phyloP scores from a whole-genome alignment of 345 rosid species.

The Cardamine occulta region DNA sequence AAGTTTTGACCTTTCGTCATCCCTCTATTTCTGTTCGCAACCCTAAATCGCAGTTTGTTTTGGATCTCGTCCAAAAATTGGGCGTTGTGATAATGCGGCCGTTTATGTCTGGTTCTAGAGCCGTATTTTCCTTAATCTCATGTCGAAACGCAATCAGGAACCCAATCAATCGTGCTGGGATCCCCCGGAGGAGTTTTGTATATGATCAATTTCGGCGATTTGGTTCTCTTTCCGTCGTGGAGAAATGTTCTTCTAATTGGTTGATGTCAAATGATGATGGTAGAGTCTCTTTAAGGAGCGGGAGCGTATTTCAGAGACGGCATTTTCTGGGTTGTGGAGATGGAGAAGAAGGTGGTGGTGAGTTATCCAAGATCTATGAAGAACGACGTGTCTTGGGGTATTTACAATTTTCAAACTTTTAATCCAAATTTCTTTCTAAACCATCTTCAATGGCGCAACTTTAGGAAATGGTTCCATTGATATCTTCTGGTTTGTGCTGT shows the following conservation, averaged over 20 bases:
- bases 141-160: conserved; percentile 45
- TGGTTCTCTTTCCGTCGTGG: conserved; percentile 49
- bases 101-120: conserved; percentile 54
- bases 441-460: neutral
- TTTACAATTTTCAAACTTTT: neutral
- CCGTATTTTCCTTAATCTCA: conserved; percentile 49
- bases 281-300: conserved; percentile 27
- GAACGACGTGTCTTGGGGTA: conserved; percentile 90
- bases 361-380: conserved; percentile 80
- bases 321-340: conserved; percentile 92
- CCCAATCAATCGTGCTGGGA: conserved; percentile 39
- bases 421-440: neutral
- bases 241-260: conserved; percentile 35
- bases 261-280: conserved; percentile 36
- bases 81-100: conserved; percentile 59
- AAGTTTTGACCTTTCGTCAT: neutral
- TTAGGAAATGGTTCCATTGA: neutral
- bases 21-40: neutral
- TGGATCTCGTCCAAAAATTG: neutral
- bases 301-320: conserved; percentile 54
- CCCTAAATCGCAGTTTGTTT: conserved; percentile 19
- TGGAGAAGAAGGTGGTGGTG: conserved; percentile 85
- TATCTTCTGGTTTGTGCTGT: neutral
- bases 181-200: conserved; percentile 20
- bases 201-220: conserved; percentile 50